A percentile compares a stretch with the other conserved stretches of the same genome.
Conservation (phyloP, 768 basidiomycete species). For the Nidularia pulvinata region DNA sequence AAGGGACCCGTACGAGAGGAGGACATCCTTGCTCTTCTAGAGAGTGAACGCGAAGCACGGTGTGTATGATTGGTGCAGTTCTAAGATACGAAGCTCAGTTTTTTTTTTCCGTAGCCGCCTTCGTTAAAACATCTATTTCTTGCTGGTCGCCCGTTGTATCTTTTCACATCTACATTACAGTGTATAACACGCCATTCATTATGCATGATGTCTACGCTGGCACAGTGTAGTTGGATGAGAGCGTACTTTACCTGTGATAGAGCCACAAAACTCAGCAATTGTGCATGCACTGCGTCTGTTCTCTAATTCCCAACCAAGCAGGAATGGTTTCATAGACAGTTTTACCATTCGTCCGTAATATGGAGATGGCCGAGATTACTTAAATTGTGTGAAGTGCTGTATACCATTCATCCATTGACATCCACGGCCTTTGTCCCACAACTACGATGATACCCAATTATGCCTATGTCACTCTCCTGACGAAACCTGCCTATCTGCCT, state of each 20-base stretch:
- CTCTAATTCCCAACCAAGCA: no score
- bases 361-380: slow-evolving; percentile 6
- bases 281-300: no score
- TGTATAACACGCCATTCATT: neutral
- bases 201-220: neutral
- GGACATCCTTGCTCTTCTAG: slow-evolving; percentile 95
- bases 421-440: neutral
- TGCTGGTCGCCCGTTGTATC: neutral
- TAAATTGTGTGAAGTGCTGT: neutral
- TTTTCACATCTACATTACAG: neutral
- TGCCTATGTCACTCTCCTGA: slow-evolving; percentile 81
- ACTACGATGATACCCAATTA: slow-evolving; percentile 31
- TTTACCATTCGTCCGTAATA: neutral
- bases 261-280: no score
- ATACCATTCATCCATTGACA: neutral
- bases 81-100: neutral
- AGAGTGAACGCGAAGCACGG: slow-evolving; percentile 99
- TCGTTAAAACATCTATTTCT: slow-evolving; percentile 27
- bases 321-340: no score
- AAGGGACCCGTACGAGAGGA: slow-evolving; percentile 97
- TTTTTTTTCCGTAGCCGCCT: slow-evolving; percentile 24
- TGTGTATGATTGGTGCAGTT: slow-evolving; percentile 37
- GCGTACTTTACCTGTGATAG: no score
- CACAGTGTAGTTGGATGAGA: neutral
- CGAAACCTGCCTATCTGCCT: slow-evolving; percentile 65